Conservation (phyloP, 805 yeast genomes). For the Suhomyces vadensis region DNA sequence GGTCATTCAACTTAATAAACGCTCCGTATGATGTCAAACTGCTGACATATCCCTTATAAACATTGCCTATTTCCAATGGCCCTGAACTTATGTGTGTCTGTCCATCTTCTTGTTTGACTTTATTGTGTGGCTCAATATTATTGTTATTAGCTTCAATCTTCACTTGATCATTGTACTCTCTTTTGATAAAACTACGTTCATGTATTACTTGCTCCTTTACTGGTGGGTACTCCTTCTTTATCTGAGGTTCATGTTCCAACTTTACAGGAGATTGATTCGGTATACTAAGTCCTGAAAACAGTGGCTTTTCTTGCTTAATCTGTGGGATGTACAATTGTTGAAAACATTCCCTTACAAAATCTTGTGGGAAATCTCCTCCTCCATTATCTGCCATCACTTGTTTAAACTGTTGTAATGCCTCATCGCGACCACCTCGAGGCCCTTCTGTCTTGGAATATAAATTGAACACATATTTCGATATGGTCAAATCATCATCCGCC, state of each 20-base stretch:
- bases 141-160: constrained; percentile 4
- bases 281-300: constrained; percentile 13
- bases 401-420: constrained; percentile 10
- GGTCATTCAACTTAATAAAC: constrained; percentile 54
- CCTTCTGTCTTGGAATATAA: constrained; percentile 20
- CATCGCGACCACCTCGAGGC: constrained; percentile 4
- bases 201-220: constrained; percentile 4
- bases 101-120: background rate
- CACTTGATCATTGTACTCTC: background rate
- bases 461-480: constrained; percentile 29
- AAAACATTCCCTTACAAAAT: constrained; percentile 27
- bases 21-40: constrained; percentile 74
- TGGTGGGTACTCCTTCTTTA: background rate
- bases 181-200: background rate
- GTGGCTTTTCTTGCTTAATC: background rate
- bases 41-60: constrained; percentile 63
- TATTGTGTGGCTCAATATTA: too few species aligned
- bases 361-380: constrained; percentile 40
- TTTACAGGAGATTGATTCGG: constrained; percentile 17
- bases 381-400: constrained; percentile 34
- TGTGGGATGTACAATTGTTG: constrained; percentile 11
- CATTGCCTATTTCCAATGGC: constrained; percentile 40
- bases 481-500: constrained; percentile 23
- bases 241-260: too few species aligned
- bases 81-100: constrained; percentile 2